Evolutionary conservation across 2,329 filamentous ascomycete genomes (phyloP).

Genomic region (Coniochaeta prunicola): DNA sequence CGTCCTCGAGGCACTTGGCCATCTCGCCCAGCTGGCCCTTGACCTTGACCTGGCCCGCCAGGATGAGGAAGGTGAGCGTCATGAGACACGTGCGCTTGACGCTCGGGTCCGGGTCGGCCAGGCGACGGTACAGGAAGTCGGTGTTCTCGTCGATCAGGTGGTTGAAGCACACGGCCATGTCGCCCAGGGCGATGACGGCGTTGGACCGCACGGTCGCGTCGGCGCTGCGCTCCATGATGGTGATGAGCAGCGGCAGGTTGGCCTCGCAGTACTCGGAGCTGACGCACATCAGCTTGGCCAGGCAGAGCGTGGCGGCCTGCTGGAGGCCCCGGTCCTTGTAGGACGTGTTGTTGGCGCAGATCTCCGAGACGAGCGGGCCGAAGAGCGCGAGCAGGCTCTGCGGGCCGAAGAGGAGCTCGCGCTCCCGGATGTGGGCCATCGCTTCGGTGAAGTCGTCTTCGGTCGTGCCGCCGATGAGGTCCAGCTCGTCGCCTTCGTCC

Average conservation of each 20-base stretch:
- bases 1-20: conserved; percentile 96
- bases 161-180: conserved; percentile 99
- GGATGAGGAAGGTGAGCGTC: conserved; percentile 94
- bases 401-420: conserved; percentile 75
- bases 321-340: conserved; percentile 89
- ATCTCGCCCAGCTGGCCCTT: conserved; percentile 98
- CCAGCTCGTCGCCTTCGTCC: conserved; percentile 71
- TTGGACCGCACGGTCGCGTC: conserved; percentile 93
- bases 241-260: conserved; percentile 89
- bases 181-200: conserved; percentile 90
- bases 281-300: conserved; percentile 98
- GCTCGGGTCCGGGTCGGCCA: conserved; percentile 80
- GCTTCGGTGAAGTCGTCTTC: conserved; percentile 90
- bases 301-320: conserved; percentile 84
- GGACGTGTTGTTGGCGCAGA: conserved; percentile 88
- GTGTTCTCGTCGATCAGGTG: conserved; percentile 99
- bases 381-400: conserved; percentile 83
- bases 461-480: conserved; percentile 92
- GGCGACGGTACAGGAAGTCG: conserved; percentile 88
- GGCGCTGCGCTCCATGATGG: conserved; percentile 90
- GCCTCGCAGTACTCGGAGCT: conserved; percentile 93
- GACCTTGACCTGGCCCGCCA: conserved; percentile 97
- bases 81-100: conserved; percentile 97
- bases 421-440: conserved; percentile 76
- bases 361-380: conserved; percentile 83